Evolutionary conservation across 2,329 filamentous ascomycete species (phyloP).

Genomic region (Tolypocladium nubicola): DNA sequence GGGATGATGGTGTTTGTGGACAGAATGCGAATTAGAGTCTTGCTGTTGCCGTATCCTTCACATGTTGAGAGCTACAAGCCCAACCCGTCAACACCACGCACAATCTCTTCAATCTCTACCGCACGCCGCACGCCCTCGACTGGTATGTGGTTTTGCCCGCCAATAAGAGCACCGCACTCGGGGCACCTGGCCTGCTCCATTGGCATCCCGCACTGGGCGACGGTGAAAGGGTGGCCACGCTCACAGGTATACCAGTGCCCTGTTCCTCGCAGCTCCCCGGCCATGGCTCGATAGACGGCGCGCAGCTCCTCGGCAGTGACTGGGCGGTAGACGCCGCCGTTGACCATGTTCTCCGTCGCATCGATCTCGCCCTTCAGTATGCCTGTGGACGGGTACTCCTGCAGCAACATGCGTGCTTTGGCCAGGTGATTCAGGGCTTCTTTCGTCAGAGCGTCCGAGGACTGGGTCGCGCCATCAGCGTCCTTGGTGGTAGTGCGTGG

Average conservation of each 20-base stretch:
- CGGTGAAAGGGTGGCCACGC: slow-evolving; percentile 50
- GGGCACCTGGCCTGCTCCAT: slow-evolving; percentile 52
- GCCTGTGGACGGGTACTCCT: slow-evolving; percentile 13
- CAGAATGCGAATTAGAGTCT: background rate
- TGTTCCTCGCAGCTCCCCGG: slow-evolving; percentile 34
- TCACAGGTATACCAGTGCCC: slow-evolving; percentile 53
- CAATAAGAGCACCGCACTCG: slow-evolving; percentile 47
- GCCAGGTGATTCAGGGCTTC: slow-evolving; percentile 9
- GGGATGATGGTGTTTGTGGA: background rate
- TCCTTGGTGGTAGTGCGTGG: background rate
- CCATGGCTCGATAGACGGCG: slow-evolving; percentile 40
- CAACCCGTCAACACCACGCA: background rate
- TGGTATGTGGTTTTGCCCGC: slow-evolving; percentile 40
- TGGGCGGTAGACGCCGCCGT: slow-evolving; percentile 33
- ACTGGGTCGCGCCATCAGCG: too few species aligned
- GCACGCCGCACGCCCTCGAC: slow-evolving; percentile 41
- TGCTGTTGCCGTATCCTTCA: too few species aligned
- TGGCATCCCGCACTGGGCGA: slow-evolving; percentile 57
- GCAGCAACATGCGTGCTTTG: slow-evolving; percentile 9
- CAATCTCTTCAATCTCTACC: slow-evolving; percentile 4
- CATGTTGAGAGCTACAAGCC: background rate
- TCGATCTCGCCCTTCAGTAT: slow-evolving; percentile 34
- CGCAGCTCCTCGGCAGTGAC: slow-evolving; percentile 41
- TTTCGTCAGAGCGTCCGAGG: background rate
- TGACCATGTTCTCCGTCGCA: slow-evolving; percentile 33